Percentiles rank a stretch among this genome's conserved stretches.
phyloP scores from a whole-genome alignment of 2,329 filamentous ascomycete species.

The Fonsecaea pugnacius region DNA sequence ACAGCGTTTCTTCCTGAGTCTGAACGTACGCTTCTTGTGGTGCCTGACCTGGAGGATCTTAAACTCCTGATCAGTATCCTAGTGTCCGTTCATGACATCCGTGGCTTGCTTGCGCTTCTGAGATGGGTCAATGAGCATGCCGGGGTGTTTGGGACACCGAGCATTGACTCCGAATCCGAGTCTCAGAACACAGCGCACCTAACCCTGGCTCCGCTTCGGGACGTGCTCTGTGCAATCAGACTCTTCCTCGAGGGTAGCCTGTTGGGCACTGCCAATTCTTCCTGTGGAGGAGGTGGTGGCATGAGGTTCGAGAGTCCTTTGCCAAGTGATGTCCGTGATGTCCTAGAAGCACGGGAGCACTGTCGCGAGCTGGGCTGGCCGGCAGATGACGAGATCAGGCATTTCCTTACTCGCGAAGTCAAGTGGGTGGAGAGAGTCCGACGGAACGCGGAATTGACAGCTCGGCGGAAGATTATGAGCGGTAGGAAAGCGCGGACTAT shows the following conservation, averaged over 20 bases:
- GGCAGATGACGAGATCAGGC: conserved; percentile 25
- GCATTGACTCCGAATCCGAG: conserved; percentile 2
- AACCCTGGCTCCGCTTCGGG: conserved; percentile 12
- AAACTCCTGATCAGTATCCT: conserved; percentile 29
- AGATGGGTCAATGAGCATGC: conserved; percentile 37
- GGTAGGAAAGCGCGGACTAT: background rate
- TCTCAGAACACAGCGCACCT: background rate
- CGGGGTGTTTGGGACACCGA: conserved; percentile 36
- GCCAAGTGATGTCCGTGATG: background rate
- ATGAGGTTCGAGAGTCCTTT: conserved; percentile 24
- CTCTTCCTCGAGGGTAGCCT: conserved; percentile 26
- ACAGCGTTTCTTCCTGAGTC: conserved; percentile 23
- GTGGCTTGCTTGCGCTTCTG: conserved; percentile 34
- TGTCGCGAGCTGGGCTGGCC: conserved; percentile 31
- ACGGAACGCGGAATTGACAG: conserved; percentile 13
- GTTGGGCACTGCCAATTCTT: background rate
- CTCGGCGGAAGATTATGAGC: background rate
- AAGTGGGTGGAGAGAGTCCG: conserved; percentile 23
- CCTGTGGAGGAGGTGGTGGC: background rate
- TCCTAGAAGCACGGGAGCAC: conserved; percentile 17
- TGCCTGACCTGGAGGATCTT: conserved; percentile 28
- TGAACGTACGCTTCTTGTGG: conserved; percentile 10
- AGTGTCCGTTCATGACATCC: conserved; percentile 21
- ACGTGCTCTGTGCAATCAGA: conserved; percentile 23
- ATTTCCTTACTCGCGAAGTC: conserved; percentile 20